phyloP scores from a whole-genome alignment of 805 yeast species.

The Debaryomyces castellii region DNA sequence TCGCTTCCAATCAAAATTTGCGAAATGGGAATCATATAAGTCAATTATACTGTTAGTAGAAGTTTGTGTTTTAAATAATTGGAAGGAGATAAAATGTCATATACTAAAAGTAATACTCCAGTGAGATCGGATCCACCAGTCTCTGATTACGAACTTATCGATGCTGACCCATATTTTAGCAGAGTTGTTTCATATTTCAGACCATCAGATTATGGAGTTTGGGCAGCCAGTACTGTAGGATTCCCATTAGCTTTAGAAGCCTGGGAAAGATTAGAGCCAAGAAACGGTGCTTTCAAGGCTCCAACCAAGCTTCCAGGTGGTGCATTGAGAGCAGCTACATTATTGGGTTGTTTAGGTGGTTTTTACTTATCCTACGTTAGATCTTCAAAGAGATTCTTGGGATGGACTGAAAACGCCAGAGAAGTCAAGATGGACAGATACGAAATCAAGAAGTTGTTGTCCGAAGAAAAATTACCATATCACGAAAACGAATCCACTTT shows the following conservation, averaged over 20 bases:
- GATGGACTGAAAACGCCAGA: conserved; percentile 67
- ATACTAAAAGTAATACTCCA: conserved; percentile 38
- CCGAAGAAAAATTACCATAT: conserved; percentile 65
- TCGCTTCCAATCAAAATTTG: conserved; percentile 37
- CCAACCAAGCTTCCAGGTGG: conserved; percentile 55
- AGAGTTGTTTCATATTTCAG: conserved; percentile 76
- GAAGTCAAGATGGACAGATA: conserved; percentile 74
- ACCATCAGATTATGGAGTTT: conserved; percentile 56
- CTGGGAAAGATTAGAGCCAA: conserved; percentile 46
- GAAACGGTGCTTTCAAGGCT: conserved; percentile 39
- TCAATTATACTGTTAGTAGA: background rate
- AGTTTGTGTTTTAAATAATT: conserved; percentile 1
- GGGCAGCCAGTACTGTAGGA: conserved; percentile 43
- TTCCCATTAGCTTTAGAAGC: conserved; percentile 41
- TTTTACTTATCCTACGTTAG: conserved; percentile 68
- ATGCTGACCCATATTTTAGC: conserved; percentile 73
- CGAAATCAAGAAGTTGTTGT: conserved; percentile 65
- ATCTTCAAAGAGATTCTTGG: conserved; percentile 73
- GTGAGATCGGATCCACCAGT: conserved; percentile 38
- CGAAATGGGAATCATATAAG: conserved; percentile 18
- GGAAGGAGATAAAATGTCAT: conserved; percentile 30
- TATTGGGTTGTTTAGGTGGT: conserved; percentile 71
- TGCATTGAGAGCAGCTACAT: conserved; percentile 56
- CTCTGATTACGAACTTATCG: conserved; percentile 55
- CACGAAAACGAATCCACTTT: conserved; percentile 55